Percentiles rank a stretch among this genome's conserved stretches.
phyloP scores from a whole-genome alignment of 441 rosid genomes.

The Euphorbia schlechtendalii region DNA sequence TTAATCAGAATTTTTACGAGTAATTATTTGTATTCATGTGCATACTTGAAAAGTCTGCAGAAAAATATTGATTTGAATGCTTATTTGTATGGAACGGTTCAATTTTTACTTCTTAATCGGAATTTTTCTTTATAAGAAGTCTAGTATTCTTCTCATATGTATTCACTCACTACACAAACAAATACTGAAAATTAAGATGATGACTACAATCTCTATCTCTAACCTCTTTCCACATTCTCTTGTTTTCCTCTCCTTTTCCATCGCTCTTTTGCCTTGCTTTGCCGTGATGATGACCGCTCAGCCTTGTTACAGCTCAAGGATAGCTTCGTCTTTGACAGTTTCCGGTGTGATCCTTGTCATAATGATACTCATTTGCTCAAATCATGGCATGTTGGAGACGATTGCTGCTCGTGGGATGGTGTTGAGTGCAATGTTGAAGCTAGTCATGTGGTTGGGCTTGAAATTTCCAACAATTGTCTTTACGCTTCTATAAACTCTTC shows the following conservation, averaged over 20 bases:
- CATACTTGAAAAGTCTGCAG: no score
- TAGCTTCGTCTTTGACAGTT: slow-evolving; percentile 8
- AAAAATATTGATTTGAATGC: no score
- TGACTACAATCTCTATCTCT: no score
- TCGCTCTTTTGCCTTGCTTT: neutral
- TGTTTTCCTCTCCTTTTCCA: neutral
- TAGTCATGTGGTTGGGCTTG: slow-evolving; percentile 22
- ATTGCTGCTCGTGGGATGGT: slow-evolving; percentile 35
- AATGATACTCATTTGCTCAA: slow-evolving; percentile 12
- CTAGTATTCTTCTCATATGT: no score
- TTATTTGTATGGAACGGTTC: no score
- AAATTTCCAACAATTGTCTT: slow-evolving; percentile 22
- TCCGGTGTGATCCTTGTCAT: neutral
- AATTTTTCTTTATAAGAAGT: no score
- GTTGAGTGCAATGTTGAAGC: slow-evolving; percentile 19
- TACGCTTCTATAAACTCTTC: slow-evolving; percentile 19
- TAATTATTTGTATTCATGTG: no score
- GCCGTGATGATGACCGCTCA: slow-evolving; percentile 18
- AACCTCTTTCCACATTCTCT: no score
- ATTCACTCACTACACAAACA: no score
- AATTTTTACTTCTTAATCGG: no score
- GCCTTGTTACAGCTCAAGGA: slow-evolving; percentile 26
- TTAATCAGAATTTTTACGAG: no score
- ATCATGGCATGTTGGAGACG: slow-evolving; percentile 8
- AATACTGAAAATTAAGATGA: no score